Evolutionary conservation across 2,329 filamentous ascomycete species (phyloP), one percentile per base, ranked within the genome.

Genomic region (Diplodia corticola): DNA sequence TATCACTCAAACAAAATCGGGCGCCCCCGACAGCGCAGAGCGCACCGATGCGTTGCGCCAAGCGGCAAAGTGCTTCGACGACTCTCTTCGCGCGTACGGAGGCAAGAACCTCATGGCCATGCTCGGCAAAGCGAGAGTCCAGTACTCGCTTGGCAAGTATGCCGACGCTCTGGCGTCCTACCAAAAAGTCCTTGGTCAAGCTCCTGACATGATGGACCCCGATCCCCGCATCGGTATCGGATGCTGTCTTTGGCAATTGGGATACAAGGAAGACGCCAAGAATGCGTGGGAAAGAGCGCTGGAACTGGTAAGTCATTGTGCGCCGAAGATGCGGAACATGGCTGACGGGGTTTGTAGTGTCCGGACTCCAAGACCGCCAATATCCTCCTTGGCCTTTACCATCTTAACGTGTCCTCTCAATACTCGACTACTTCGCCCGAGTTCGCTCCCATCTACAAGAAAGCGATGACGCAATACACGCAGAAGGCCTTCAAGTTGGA

Each of bases 211-310:
- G 73, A 87, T 91, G 49, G 95, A 99, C 73, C 95, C 95, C 0
- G 95, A 99, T 77, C 96, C 95, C 71, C 88, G 96, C 71, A 94
- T 99, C 71, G 95, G 95, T 65, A 94, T 99, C 73, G 95, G 95
- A 53, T 95, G 92, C 78, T 99, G 95, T 81, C 90, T 97, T 77
- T 99, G 96, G 95, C 92, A 97, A 77, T 84, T 99, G 30, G 93
- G 93, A 12, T 93, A 92, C 82, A 97, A 96, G 77, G 92, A 96
- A 37, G 92, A 97, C 73, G 95, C 96, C 7, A 94, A 91, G 75
- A 82, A 84, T 55, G 94, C 95, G 13, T 99, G 95, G 95, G 91
- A 96, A 75, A 86, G 95, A 69, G 88, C 90, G 13, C 80, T 97
- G 30, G 91, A 96, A 75, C 85, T 97, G 74, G 80, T 83, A 88